phyloP scores from a whole-genome alignment of 176 grass and related monocot genomes.

The Rhynchospora tenuis region DNA sequence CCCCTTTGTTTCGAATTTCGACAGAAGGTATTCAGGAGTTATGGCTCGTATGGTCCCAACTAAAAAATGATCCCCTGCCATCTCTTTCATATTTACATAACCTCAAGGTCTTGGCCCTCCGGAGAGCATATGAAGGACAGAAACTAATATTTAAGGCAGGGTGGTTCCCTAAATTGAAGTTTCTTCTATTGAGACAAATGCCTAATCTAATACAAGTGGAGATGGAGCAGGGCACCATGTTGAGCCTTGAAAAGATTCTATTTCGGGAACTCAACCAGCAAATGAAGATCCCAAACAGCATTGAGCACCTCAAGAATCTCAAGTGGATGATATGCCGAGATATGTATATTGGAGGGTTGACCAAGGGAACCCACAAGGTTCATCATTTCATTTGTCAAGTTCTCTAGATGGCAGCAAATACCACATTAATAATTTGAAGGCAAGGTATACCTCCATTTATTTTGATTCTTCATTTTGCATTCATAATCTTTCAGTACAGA shows the following conservation, averaged over 20 bases:
- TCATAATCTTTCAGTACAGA: background rate
- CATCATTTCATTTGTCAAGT: background rate
- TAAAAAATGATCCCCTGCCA: constrained; percentile 12
- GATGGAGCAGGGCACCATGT: constrained; percentile 14
- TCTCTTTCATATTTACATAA: constrained; percentile 7
- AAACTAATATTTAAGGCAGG: constrained; percentile 4
- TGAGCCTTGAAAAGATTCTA: constrained; percentile 10
- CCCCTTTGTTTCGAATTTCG: constrained; percentile 20
- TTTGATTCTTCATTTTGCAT: background rate
- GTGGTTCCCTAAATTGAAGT: constrained; percentile 20
- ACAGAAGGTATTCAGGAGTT: background rate
- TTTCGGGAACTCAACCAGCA: background rate
- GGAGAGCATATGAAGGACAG: constrained; percentile 7
- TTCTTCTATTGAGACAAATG: background rate
- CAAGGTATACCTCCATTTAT: background rate
- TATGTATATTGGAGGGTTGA: background rate
- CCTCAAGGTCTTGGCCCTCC: constrained; percentile 19
- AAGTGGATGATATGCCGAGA: background rate
- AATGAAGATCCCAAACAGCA: background rate
- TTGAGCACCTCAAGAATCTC: constrained; percentile 1
- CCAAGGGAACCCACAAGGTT: background rate
- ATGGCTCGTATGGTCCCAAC: background rate
- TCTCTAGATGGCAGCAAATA: background rate
- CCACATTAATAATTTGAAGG: background rate
- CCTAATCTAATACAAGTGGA: background rate